Base-by-base conservation (phyloP, 164 flowering plant species). In the Euptelea pleiosperma region DNA sequence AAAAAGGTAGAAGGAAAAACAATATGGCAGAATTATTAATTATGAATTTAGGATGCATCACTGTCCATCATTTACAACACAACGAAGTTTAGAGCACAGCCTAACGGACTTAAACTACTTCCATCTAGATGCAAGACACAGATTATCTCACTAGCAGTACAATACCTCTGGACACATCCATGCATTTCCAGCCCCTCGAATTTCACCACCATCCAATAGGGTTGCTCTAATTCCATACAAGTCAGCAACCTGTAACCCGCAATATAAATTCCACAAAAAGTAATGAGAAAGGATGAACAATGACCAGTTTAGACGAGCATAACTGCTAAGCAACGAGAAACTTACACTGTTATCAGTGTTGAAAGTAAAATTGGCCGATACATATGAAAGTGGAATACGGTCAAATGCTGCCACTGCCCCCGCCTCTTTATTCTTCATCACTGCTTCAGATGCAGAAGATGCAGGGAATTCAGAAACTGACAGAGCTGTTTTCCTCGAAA, bases 381-480 rank as follows among this genome's bases (percentile, higher is more conserved):
- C 55, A 69, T 88, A 83, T 16, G 99, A 88, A 67, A 93, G 70
- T 51, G 99, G 99, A 58, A 93, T 65, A 19, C 85, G 89, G 45
- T 90, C 99, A 74, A 90, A 73, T 54, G 96, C 99, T 66, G 99
- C 99, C 59, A 90, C 89, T 30, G 99, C 99, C 58, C 99, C 99
- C 63, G 91, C 85, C 63, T 93, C 97, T 70, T 80, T 88, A 70
- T 74, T 85, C 54, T 73, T 82, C 71, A 77, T 33, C 72, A 93
- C 60, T 41, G 91, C 82, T 72, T 93, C 97, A 65, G 70, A 77
- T 33, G 99, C 96, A 64, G 72, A 53, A 5, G 97, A 79, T 56
- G 73, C 55, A 69, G 86, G 79, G 48, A 67, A 57, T 36, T 83
- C 83, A 26, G 80, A 58, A 58, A 65, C 33, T 15, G 77, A 60